Evolutionary conservation across 345 rosid species (phyloP).

Genomic region (Boechera divaricarpa): DNA sequence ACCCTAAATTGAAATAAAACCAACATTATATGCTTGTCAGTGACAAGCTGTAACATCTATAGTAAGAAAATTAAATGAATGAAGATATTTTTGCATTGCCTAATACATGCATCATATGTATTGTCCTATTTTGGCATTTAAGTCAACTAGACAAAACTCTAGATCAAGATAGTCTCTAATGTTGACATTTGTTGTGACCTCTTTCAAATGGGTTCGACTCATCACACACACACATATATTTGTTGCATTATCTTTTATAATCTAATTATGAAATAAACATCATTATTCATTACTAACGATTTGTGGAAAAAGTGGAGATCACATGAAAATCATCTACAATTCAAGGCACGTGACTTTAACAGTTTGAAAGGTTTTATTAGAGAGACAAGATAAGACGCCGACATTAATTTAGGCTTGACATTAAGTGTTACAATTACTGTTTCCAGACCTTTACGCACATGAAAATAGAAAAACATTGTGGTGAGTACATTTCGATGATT

Average conservation of each 20-base stretch:
- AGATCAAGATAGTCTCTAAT: slow-evolving; percentile 42
- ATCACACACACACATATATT: background rate
- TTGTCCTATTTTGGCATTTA: slow-evolving; percentile 40
- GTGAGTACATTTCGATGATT: slow-evolving; percentile 39
- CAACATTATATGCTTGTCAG: slow-evolving; percentile 30
- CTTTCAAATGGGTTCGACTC: slow-evolving; percentile 15
- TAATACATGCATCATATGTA: slow-evolving; percentile 30
- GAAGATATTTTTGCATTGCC: slow-evolving; percentile 33
- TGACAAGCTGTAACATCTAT: slow-evolving; percentile 32
- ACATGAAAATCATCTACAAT: background rate
- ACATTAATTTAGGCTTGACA: slow-evolving; percentile 8
- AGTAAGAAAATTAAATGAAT: slow-evolving; percentile 29
- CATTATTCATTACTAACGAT: background rate
- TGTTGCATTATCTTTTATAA: background rate
- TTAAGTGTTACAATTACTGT: slow-evolving; percentile 13
- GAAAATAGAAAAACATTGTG: slow-evolving; percentile 29
- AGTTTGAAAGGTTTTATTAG: background rate
- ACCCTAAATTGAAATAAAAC: background rate
- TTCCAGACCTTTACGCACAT: slow-evolving; percentile 29
- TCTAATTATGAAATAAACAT: background rate
- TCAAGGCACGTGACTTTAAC: background rate
- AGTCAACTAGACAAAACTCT: slow-evolving; percentile 41
- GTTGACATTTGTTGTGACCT: slow-evolving; percentile 34
- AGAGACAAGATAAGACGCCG: slow-evolving; percentile 24
- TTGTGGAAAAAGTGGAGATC: background rate